These are phyloP conservation scores for Xylaria acuta DNA, from an alignment of 495 filamentous ascomycete genomes.

Conservation along the genomic window DNA sequence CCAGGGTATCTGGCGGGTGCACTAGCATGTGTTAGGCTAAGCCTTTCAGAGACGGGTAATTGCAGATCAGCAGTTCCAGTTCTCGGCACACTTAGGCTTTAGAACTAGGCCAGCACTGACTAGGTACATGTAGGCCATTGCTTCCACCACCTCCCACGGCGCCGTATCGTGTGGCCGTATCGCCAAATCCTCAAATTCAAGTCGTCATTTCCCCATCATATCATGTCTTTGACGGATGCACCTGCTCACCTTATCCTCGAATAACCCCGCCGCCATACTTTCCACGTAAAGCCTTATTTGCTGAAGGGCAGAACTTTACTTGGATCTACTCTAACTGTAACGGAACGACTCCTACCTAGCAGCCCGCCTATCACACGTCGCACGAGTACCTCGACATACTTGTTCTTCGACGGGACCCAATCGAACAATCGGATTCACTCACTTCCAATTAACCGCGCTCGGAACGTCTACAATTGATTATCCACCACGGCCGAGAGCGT, in stretches of 20 bases:
- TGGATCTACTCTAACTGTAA: not conserved
- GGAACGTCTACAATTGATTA: not conserved
- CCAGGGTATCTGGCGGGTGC: no score
- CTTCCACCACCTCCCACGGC: not conserved
- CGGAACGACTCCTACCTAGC: not conserved
- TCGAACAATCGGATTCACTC: not conserved
- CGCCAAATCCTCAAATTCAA: not conserved
- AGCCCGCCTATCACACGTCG: not conserved
- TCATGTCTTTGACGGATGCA: not conserved
- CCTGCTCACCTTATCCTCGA: not conserved
- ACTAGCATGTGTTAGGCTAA: not conserved
- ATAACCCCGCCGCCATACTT: not conserved
- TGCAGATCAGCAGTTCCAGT: constrained; percentile 4
- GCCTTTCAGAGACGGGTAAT: not conserved
- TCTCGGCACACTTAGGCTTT: not conserved
- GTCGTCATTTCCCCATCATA: constrained; percentile 15
- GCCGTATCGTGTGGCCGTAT: not conserved
- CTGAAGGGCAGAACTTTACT: not conserved
- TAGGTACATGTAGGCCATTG: no score
- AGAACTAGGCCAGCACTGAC: no score
- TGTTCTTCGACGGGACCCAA: not conserved
- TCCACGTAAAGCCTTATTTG: not conserved
- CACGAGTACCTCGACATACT: not conserved
- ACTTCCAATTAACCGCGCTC: not conserved
- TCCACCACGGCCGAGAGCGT: not conserved